Percentiles rank a stretch among this genome's conserved stretches.
Evolutionary conservation across 1,284 basidiomycete genomes (phyloP).

Genomic region (Mycosarcoma maydis): DNA sequence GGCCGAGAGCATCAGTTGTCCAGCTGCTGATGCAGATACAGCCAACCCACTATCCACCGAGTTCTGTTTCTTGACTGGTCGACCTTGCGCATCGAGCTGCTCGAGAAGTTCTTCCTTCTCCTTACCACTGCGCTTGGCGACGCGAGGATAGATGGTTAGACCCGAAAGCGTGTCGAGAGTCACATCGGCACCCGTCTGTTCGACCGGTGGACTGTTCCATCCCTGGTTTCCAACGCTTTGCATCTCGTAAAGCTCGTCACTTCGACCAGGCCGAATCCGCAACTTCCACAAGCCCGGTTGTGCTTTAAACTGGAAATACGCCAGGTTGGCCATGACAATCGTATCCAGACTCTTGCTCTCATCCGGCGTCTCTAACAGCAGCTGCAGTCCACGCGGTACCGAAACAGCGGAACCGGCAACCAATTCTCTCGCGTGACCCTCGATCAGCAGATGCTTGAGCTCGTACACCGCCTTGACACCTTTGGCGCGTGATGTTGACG

Average conservation of each 20-base stretch:
- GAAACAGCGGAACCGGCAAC: slow-evolving; percentile 70
- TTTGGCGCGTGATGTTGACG: slow-evolving; percentile 68
- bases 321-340: slow-evolving; percentile 88
- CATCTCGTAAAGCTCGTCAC: slow-evolving; percentile 81
- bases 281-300: slow-evolving; percentile 86
- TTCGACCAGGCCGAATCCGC: slow-evolving; percentile 82
- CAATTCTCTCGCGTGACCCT: slow-evolving; percentile 88
- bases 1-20: slow-evolving; percentile 16
- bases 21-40: not conserved
- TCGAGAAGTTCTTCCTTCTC: slow-evolving; percentile 80
- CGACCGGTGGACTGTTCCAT: slow-evolving; percentile 79
- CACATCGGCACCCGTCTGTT: slow-evolving; percentile 66
- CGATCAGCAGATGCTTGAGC: slow-evolving; percentile 89
- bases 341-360: slow-evolving; percentile 58
- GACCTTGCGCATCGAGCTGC: slow-evolving; percentile 37
- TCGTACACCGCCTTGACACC: slow-evolving; percentile 83
- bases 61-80: slow-evolving; percentile 22
- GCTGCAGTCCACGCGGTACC: slow-evolving; percentile 76
- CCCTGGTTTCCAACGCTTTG: slow-evolving; percentile 79
- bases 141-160: slow-evolving; percentile 83
- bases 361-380: slow-evolving; percentile 58
- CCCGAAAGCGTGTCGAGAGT: slow-evolving; percentile 84
- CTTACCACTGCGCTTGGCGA: slow-evolving; percentile 79
- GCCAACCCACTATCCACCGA: not conserved
- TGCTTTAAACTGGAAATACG: slow-evolving; percentile 95